These are phyloP conservation scores for Mariannaea sp. DNA, from an alignment of 2,329 filamentous ascomycete species.

Conservation along the genomic window DNA sequence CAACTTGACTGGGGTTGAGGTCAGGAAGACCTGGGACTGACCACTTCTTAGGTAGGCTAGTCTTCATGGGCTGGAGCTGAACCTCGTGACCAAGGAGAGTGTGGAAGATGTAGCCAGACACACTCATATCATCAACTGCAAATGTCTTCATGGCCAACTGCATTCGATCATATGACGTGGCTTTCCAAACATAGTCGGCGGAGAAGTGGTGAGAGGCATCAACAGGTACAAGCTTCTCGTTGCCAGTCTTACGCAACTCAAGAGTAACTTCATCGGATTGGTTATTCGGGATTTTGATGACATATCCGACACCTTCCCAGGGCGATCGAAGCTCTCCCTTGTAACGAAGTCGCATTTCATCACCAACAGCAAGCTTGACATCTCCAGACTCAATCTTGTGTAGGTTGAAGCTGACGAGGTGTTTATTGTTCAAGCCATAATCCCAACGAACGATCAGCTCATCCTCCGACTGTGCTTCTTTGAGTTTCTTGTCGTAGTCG, in stretches of 20 bases:
- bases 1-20: conserved; percentile 93
- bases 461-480: conserved; percentile 97
- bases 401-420: conserved; percentile 91
- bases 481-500: conserved; percentile 98
- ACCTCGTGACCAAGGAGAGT: conserved; percentile 95
- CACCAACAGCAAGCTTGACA: conserved; percentile 95
- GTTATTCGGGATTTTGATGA: conserved; percentile 99
- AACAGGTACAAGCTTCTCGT: conserved; percentile 93
- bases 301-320: conserved; percentile 98
- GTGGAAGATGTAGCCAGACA: conserved; percentile 98
- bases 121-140: conserved; percentile 95
- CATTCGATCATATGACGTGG: conserved; percentile 99
- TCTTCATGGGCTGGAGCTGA: conserved; percentile 92
- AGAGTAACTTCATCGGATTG: conserved; percentile 97
- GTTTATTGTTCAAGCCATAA: conserved; percentile 94
- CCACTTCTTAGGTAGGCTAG: conserved; percentile 93
- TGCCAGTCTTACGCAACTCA: conserved; percentile 90
- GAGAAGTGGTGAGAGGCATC: conserved; percentile 98
- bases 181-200: conserved; percentile 99
- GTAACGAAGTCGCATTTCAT: conserved; percentile 98
- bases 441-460: conserved; percentile 95
- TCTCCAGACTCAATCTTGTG: conserved; percentile 97
- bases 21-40: conserved; percentile 93
- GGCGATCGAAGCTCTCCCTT: conserved; percentile 88
- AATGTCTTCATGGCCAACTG: conserved; percentile 99